phyloP scores from a whole-genome alignment of 257 asterid species.

The Solanum corneliomulleri region DNA sequence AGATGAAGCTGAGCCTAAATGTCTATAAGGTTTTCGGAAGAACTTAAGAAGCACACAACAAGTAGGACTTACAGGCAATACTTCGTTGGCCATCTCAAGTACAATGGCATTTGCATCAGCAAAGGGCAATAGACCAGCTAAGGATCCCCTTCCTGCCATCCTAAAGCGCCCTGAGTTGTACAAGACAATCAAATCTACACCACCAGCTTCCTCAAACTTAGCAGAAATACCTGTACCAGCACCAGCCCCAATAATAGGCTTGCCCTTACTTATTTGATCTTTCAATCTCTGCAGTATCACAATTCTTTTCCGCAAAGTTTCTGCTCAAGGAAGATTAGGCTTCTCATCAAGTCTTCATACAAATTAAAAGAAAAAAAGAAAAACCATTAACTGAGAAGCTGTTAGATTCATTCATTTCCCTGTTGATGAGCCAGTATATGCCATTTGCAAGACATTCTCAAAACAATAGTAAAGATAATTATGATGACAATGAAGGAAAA shows the following conservation, averaged over 20 bases:
- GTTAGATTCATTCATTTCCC: neutral
- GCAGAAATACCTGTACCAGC: constrained; percentile 99
- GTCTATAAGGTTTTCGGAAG: neutral
- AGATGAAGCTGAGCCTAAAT: neutral
- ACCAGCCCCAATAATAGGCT: constrained; percentile 95
- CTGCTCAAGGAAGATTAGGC: constrained; percentile 24
- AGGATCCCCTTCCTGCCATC: constrained; percentile 99
- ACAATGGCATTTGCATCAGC: constrained; percentile 97
- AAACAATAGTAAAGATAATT: neutral
- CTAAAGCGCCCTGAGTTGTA: constrained; percentile 95
- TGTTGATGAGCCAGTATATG: neutral
- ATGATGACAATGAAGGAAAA: neutral
- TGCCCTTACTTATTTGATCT: constrained; percentile 56
- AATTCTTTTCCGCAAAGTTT: constrained; percentile 60
- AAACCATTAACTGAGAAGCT: neutral
- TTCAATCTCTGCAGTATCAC: constrained; percentile 47
- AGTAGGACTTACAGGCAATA: constrained; percentile 66
- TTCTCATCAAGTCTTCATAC: neutral
- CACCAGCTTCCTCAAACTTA: constrained; percentile 97
- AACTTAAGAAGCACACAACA: neutral
- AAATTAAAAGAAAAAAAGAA: neutral
- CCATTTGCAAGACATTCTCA: neutral
- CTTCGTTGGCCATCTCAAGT: constrained; percentile 95
- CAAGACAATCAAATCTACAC: constrained; percentile 82
- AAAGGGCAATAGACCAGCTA: constrained; percentile 91